These are phyloP conservation scores for Gossypium trilobum DNA, from an alignment of 441 rosid genomes.

Conservation along the genomic window DNA sequence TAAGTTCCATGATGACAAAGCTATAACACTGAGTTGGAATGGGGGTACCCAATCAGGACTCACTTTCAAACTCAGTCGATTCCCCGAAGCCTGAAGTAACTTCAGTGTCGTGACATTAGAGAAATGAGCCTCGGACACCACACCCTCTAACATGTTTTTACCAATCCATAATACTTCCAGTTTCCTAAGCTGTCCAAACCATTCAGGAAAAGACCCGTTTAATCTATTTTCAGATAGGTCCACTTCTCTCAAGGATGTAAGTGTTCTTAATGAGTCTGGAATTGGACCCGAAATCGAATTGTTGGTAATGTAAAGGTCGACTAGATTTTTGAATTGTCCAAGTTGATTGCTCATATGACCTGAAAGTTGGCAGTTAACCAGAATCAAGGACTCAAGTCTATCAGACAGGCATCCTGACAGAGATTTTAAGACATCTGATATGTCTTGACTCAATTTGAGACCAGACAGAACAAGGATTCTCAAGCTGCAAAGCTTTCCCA, in stretches of 20 bases:
- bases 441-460: background rate
- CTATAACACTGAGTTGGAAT: conserved; percentile 4
- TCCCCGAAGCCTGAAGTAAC: background rate
- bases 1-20: conserved; percentile 13
- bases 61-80: conserved; percentile 6
- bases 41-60: conserved; percentile 15
- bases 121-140: conserved; percentile 19
- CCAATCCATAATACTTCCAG: conserved; percentile 4
- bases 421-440: background rate
- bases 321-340: background rate
- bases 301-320: background rate
- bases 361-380: background rate
- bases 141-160: conserved; percentile 12
- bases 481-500: conserved; percentile 14
- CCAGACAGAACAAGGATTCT: background rate
- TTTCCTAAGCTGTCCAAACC: conserved; percentile 6
- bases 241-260: conserved; percentile 7
- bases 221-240: conserved; percentile 10
- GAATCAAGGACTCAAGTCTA: conserved; percentile 7
- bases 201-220: conserved; percentile 13
- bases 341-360: conserved; percentile 9
- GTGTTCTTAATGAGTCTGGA: conserved; percentile 17
- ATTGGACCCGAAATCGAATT: conserved; percentile 19
- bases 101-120: conserved; percentile 9
- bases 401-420: background rate